These are phyloP conservation scores for Lecanicillium sp. DNA, from an alignment of 2,329 filamentous ascomycete species.

Conservation along the genomic window DNA sequence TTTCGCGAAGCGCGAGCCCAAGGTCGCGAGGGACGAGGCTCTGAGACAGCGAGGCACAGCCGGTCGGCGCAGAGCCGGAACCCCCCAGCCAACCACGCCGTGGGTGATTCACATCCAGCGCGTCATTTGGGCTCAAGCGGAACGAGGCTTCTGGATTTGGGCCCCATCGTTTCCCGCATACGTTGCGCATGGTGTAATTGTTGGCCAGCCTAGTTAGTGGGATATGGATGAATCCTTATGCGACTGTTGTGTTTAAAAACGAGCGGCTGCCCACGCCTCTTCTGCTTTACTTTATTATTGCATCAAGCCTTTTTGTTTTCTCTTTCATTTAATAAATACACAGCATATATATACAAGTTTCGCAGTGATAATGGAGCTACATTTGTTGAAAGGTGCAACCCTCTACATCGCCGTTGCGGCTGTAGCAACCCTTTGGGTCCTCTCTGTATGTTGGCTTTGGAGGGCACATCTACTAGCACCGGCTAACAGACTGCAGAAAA, in stretches of 20 bases:
- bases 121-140: constrained; percentile 5
- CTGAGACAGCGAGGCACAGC: not conserved
- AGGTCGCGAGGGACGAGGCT: constrained; percentile 3
- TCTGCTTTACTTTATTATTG: not conserved
- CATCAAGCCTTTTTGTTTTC: not conserved
- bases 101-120: not conserved
- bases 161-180: constrained; percentile 9
- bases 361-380: constrained; percentile 11
- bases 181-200: not conserved
- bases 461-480: not conserved
- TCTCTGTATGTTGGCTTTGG: not conserved
- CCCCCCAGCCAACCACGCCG: not conserved
- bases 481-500: constrained; percentile 1
- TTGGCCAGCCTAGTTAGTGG: constrained; percentile 6
- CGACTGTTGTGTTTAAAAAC: constrained; percentile 6
- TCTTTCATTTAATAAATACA: not conserved
- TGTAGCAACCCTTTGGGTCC: constrained; percentile 4
- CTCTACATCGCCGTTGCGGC: constrained; percentile 7
- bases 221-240: not conserved
- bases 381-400: constrained; percentile 6
- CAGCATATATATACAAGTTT: not conserved
- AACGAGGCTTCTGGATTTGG: not conserved
- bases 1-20: too few relatives aligned
- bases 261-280: not conserved
- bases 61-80: not conserved